Evolutionary conservation across 78 protist species (phyloP).

Genomic region (Dictyostelium purpureum): DNA sequence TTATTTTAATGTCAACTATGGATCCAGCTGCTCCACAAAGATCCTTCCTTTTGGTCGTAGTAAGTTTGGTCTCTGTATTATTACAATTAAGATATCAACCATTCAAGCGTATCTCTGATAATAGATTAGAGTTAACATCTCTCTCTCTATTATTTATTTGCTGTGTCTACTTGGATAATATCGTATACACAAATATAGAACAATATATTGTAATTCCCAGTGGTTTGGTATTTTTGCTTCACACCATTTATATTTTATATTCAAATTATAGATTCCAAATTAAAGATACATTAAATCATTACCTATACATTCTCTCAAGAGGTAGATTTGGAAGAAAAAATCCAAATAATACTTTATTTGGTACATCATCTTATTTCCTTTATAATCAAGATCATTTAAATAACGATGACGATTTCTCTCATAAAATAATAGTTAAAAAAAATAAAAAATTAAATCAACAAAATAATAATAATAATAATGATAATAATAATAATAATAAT

Average conservation of each 20-base stretch:
- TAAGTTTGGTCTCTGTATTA: slow-evolving; percentile 2
- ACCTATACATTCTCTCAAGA: background rate
- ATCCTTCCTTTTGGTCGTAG: background rate
- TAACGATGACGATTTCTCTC: slow-evolving; percentile 2
- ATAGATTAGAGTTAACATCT: slow-evolving; percentile 31
- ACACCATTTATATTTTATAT: background rate
- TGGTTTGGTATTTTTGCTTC: background rate
- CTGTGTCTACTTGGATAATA: slow-evolving; percentile 28
- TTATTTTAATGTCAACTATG: slow-evolving; percentile 52
- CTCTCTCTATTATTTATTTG: slow-evolving; percentile 11
- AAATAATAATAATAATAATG: background rate
- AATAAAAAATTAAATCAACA: background rate
- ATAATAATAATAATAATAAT: background rate
- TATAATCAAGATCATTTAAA: background rate
- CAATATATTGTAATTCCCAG: slow-evolving; percentile 31
- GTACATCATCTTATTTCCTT: background rate
- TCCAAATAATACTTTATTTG: background rate
- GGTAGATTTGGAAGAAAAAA: slow-evolving; percentile 14
- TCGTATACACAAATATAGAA: background rate
- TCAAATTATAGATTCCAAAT: slow-evolving; percentile 7
- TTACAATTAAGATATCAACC: slow-evolving; percentile 30
- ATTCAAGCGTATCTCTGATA: slow-evolving; percentile 14
- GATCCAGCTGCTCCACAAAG: background rate
- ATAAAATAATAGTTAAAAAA: background rate
- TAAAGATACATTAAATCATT: background rate